Evolutionary conservation across 192 early-diverging fungal species (phyloP), one percentile per base, ranked within the genome.

Genomic region (Coemansia sp.): DNA sequence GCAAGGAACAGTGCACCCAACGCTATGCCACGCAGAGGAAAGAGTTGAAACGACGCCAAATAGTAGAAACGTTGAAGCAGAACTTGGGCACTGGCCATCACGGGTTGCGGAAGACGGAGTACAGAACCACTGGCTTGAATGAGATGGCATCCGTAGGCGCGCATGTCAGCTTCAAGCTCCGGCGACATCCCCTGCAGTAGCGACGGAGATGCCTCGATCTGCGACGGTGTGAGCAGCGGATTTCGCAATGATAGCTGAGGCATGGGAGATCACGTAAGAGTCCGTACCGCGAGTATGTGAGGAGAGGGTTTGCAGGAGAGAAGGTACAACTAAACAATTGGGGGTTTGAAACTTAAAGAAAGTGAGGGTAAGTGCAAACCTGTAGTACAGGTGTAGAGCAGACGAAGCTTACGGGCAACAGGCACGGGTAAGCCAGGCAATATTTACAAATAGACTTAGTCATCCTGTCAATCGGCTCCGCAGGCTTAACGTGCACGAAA

Each of bases 41-140:
- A 91, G 32, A 90, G 71, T 51, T 83, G 86, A n/a, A 95, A 70
- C 1, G 92, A 87, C 0, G 92, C 87, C 39, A 91, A 65, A 57
- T 86, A 93, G 75, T 89, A 99, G 87, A 97, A 97, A 0, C 96
- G 90, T 56, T 96, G 93, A 30, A 98, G 89, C 39, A 99, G 80
- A 1, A 95, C 90, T 72, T 98, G 95, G 2, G 95, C 94, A 39
- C 94, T 96, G n/a, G 95, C 95, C 85, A 95, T 92, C 1, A 93
- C 90, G 10, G 90, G 89, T 57, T 99, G 97, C 6, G 96, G 94
- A 20, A 95, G 94, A 72, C 68, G 51, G 14, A 82, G 75, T 0
- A 97, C 74, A 22, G 94, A 91, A 9, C 94, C 94, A 0, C 90
- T 87, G 24, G 87, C 84, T 57, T 94, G 87, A 46, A 98, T 92